phyloP scores from a whole-genome alignment of 1,139 yeast genomes.

The Diutina mesorugosa region DNA sequence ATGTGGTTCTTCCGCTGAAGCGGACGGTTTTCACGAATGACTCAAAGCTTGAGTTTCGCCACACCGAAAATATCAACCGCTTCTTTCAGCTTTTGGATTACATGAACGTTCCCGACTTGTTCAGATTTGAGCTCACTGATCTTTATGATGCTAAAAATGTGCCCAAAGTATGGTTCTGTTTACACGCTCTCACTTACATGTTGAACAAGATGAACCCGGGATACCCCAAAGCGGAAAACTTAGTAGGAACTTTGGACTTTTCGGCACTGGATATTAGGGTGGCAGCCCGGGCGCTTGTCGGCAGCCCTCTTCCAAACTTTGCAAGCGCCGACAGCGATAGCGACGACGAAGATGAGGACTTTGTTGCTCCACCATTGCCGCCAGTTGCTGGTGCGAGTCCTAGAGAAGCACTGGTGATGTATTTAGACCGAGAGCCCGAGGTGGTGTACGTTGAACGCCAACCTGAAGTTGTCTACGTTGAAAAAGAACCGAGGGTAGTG shows the following conservation, averaged over 20 bases:
- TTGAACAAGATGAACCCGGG: neutral
- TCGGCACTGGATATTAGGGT: conserved; percentile 52
- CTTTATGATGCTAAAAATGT: conserved; percentile 84
- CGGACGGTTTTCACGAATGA: conserved; percentile 29
- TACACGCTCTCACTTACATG: conserved; percentile 77
- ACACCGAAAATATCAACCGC: conserved; percentile 83
- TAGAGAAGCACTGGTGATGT: neutral
- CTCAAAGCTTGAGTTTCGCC: conserved; percentile 63
- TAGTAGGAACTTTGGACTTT: conserved; percentile 54
- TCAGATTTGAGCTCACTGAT: conserved; percentile 84
- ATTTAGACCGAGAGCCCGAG: neutral
- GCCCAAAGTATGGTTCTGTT: conserved; percentile 88
- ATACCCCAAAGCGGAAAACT: conserved; percentile 18
- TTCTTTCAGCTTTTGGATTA: conserved; percentile 64
- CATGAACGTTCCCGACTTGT: conserved; percentile 72
- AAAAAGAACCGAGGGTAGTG: neutral
- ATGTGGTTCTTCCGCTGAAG: conserved; percentile 58
- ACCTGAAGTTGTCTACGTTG: neutral
- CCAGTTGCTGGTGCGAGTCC: neutral
- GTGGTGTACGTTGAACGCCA: neutral
- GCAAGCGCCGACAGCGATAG: conserved; percentile 26
- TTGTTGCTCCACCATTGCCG: neutral
- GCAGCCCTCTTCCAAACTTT: conserved; percentile 53
- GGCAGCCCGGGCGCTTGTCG: conserved; percentile 57
- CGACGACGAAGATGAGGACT: neutral